These are phyloP conservation scores for Phanerochaete carnosa DNA, from an alignment of 768 basidiomycete species.

Conservation along the genomic window DNA sequence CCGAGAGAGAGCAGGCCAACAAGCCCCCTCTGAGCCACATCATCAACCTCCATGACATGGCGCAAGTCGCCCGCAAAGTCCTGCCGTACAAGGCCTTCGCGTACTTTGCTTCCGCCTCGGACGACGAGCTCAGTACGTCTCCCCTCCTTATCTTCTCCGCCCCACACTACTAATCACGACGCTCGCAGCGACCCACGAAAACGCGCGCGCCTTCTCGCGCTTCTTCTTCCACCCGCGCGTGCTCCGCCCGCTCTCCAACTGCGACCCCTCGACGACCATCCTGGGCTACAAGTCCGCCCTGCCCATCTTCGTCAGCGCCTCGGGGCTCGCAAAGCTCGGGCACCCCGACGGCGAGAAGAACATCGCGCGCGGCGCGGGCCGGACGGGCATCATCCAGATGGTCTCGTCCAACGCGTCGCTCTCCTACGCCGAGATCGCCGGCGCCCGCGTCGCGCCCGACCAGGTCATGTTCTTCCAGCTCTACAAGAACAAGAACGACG, in stretches of 20 bases:
- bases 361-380: slow-evolving; percentile 66
- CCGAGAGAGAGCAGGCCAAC: slow-evolving; percentile 54
- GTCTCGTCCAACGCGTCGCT: slow-evolving; percentile 76
- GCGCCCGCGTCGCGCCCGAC: slow-evolving; percentile 44
- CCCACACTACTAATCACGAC: not conserved
- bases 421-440: slow-evolving; percentile 60
- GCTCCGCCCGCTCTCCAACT: slow-evolving; percentile 59
- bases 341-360: slow-evolving; percentile 88
- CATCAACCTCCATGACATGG: slow-evolving; percentile 77
- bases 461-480: slow-evolving; percentile 81
- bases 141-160: not conserved
- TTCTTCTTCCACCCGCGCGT: slow-evolving; percentile 88
- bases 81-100: slow-evolving; percentile 75
- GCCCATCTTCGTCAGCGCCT: slow-evolving; percentile 81
- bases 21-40: slow-evolving; percentile 69
- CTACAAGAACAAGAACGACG: slow-evolving; percentile 76
- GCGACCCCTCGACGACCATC: slow-evolving; percentile 70
- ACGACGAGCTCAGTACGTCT: slow-evolving; percentile 77
- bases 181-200: slow-evolving; percentile 56
- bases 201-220: slow-evolving; percentile 74
- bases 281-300: slow-evolving; percentile 69
- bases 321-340: slow-evolving; percentile 81
- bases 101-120: slow-evolving; percentile 84
- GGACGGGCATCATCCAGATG: slow-evolving; percentile 78
- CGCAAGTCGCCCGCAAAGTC: slow-evolving; percentile 70